Percentiles rank a stretch among this genome's conserved stretches.
These are phyloP conservation scores for Stygiomarasmius scandens DNA, from an alignment of 1,284 basidiomycete species.

Conservation along the genomic window DNA sequence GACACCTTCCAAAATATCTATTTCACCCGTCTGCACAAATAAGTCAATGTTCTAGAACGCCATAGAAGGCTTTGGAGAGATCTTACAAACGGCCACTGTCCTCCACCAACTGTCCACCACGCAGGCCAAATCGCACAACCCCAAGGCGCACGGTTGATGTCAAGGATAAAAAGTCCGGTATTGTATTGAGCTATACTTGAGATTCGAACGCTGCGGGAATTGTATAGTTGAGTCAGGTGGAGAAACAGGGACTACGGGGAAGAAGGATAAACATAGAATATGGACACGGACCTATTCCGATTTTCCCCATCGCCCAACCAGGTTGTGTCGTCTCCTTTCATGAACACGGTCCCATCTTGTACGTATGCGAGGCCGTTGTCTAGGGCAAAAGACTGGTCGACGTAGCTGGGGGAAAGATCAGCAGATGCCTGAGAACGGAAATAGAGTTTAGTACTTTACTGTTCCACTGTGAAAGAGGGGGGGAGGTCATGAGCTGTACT, in stretches of 20 bases:
- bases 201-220: conserved; percentile 61
- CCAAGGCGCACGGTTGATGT: conserved; percentile 69
- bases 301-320: conserved; percentile 50
- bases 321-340: conserved; percentile 73
- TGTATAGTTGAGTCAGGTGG: no score
- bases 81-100: conserved; percentile 57
- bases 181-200: conserved; percentile 59
- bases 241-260: no score
- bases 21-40: conserved; percentile 62
- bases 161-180: conserved; percentile 70
- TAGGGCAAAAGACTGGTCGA: conserved; percentile 50
- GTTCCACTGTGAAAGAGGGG: conserved; percentile 46
- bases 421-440: conserved; percentile 22
- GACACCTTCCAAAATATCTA: conserved; percentile 81
- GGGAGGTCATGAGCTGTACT: neutral
- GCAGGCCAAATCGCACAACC: conserved; percentile 74
- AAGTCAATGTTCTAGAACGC: neutral
- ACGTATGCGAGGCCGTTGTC: conserved; percentile 53
- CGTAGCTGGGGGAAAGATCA: conserved; percentile 61
- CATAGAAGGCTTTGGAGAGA: neutral
- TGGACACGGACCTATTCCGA: conserved; percentile 54
- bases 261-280: no score
- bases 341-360: conserved; percentile 60
- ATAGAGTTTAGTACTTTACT: conserved; percentile 63
- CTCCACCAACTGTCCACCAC: conserved; percentile 61